phyloP scores from a whole-genome alignment of 2,329 filamentous ascomycete genomes.

The Macrophomina phaseolina region DNA sequence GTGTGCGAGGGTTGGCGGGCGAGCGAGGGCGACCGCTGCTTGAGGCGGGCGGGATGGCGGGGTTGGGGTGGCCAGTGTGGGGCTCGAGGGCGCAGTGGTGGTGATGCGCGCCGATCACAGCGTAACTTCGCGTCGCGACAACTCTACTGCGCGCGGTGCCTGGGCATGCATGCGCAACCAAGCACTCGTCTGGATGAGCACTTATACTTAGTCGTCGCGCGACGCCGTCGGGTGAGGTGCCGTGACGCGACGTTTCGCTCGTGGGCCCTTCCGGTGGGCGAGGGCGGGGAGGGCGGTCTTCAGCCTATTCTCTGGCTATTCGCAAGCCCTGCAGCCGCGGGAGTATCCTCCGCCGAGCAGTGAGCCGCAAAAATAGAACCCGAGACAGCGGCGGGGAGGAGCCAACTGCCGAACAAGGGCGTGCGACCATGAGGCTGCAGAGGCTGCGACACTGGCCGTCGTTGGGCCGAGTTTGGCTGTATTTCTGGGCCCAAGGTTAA shows the following conservation, averaged over 20 bases:
- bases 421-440: constrained; percentile 11
- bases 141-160: constrained; percentile 11
- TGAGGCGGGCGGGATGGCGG: constrained; percentile 18
- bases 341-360: constrained; percentile 4
- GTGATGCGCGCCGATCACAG: constrained; percentile 23
- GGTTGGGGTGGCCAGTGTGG: constrained; percentile 14
- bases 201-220: constrained; percentile 4
- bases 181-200: not conserved
- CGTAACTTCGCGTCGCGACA: constrained; percentile 24
- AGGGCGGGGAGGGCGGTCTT: constrained; percentile 1
- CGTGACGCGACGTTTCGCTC: constrained; percentile 8
- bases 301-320: constrained; percentile 25
- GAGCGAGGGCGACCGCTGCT: constrained; percentile 15
- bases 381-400: constrained; percentile 16
- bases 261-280: constrained; percentile 16
- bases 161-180: constrained; percentile 1
- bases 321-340: constrained; percentile 18
- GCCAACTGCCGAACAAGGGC: constrained; percentile 15
- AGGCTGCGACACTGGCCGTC: constrained; percentile 15
- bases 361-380: constrained; percentile 22
- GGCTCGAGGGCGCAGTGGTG: constrained; percentile 6
- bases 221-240: constrained; percentile 12
- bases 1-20: constrained; percentile 5
- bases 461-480: constrained; percentile 19
- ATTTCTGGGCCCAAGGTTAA: constrained; percentile 18